Percentiles rank a stretch among this genome's conserved stretches.
These are phyloP conservation scores for Cocos nucifera DNA, from an alignment of 176 grass and related monocot genomes.

Conservation along the genomic window DNA sequence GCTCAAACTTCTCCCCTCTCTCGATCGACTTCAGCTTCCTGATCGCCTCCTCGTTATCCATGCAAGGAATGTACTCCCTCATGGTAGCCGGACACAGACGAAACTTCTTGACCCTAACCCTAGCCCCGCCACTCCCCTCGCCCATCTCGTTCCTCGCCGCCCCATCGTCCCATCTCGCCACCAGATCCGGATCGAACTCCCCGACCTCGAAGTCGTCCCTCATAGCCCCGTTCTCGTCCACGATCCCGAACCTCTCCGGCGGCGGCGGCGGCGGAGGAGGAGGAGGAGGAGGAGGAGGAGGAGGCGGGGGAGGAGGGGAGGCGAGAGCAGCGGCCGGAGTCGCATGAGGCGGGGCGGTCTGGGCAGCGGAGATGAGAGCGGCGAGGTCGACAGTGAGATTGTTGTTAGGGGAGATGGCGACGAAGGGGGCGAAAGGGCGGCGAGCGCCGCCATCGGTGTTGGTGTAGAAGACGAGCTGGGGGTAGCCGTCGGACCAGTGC, in stretches of 20 bases:
- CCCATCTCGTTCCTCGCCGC: constrained; percentile 6
- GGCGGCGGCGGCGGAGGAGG: neutral
- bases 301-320: constrained; percentile 10
- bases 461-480: constrained; percentile 49
- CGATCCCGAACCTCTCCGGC: constrained; percentile 3
- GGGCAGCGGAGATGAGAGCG: constrained; percentile 18
- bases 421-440: constrained; percentile 16
- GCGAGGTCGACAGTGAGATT: constrained; percentile 48
- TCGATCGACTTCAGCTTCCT: constrained; percentile 49
- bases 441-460: neutral
- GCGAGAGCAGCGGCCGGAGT: neutral
- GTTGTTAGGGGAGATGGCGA: constrained; percentile 59
- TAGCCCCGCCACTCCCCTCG: constrained; percentile 2
- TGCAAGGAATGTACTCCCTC: constrained; percentile 87
- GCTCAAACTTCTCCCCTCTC: constrained; percentile 68
- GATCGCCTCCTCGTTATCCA: constrained; percentile 79
- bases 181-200: constrained; percentile 34
- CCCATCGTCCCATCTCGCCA: constrained; percentile 11
- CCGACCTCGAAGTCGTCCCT: constrained; percentile 1
- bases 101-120: constrained; percentile 39
- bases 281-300: constrained; percentile 11
- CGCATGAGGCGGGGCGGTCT: constrained; percentile 10
- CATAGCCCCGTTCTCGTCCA: neutral
- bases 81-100: constrained; percentile 43
- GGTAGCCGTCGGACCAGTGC: constrained; percentile 49